A percentile compares a stretch with the other conserved stretches of the same genome.
phyloP scores from a whole-genome alignment of 768 basidiomycete genomes.

The Pisolithus orientalis region DNA sequence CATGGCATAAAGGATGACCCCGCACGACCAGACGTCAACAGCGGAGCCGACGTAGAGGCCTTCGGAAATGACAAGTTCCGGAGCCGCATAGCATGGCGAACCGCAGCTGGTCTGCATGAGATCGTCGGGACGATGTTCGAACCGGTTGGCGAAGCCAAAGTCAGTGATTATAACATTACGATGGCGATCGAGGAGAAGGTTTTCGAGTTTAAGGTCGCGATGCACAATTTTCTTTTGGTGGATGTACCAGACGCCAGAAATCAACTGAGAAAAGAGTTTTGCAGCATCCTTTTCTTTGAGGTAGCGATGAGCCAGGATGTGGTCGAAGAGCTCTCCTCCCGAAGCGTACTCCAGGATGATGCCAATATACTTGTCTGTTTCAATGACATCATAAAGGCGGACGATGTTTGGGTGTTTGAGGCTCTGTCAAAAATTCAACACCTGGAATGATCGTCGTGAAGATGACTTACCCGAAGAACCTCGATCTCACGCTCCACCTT shows the following conservation, averaged over 20 bases:
- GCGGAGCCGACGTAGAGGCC: conserved; percentile 96
- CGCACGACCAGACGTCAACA: conserved; percentile 97
- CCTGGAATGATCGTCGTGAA: conserved; percentile 1
- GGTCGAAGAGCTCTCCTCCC: conserved; percentile 97
- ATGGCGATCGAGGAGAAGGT: conserved; percentile 92
- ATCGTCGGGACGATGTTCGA: conserved; percentile 88
- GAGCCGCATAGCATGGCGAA: conserved; percentile 96
- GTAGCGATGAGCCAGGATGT: conserved; percentile 96
- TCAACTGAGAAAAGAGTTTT: conserved; percentile 94
- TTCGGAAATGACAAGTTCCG: conserved; percentile 95
- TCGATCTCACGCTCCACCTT: conserved; percentile 98
- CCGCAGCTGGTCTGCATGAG: conserved; percentile 99
- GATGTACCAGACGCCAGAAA: conserved; percentile 98
- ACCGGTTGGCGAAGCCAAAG: conserved; percentile 98
- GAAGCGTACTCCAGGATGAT: conserved; percentile 99
- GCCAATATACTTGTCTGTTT: conserved; percentile 99
- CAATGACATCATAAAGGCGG: conserved; percentile 95
- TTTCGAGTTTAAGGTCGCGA: conserved; percentile 98
- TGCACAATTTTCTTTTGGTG: conserved; percentile 99
- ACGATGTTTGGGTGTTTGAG: conserved; percentile 99
- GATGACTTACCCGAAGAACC: conserved; percentile 74
- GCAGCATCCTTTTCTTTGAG: conserved; percentile 91
- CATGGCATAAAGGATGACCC: conserved; percentile 96
- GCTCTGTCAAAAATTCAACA: conserved; percentile 44
- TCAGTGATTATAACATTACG: conserved; percentile 99